These are phyloP conservation scores for Phytophthora nicotianae DNA, from an alignment of 352 stramenopile species.

Conservation along the genomic window DNA sequence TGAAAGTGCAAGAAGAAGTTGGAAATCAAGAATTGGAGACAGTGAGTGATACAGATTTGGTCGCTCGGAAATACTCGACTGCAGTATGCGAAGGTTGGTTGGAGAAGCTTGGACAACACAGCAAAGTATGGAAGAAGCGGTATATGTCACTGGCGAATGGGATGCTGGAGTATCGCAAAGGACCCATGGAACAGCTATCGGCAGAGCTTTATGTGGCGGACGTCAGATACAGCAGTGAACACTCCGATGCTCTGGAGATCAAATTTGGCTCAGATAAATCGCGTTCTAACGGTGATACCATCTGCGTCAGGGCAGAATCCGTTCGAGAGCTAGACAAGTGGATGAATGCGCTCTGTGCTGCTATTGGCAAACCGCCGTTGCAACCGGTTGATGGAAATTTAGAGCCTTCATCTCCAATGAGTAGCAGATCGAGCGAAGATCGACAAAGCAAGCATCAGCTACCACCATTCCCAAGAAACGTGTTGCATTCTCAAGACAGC, in stretches of 20 bases:
- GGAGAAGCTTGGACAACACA: conserved; percentile 52
- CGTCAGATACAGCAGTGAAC: conserved; percentile 47
- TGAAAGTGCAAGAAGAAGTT: conserved; percentile 5
- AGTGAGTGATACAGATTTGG: conserved; percentile 19
- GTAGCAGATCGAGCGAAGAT: conserved; percentile 4
- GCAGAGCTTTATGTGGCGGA: conserved; percentile 56
- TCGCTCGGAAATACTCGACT: conserved; percentile 28
- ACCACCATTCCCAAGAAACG: conserved; percentile 32
- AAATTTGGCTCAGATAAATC: conserved; percentile 58
- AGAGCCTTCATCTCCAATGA: conserved; percentile 8
- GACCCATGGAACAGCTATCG: conserved; percentile 49
- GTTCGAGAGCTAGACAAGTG: conserved; percentile 54
- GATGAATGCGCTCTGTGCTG: conserved; percentile 55
- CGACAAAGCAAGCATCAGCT: conserved; percentile 24
- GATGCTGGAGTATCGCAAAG: conserved; percentile 69
- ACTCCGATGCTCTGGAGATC: conserved; percentile 46
- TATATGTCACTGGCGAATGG: conserved; percentile 67
- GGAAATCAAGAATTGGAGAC: conserved; percentile 17
- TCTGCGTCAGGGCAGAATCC: conserved; percentile 57
- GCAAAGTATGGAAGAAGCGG: conserved; percentile 59
- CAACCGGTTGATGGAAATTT: neutral
- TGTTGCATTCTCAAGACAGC: conserved; percentile 11
- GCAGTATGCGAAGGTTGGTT: conserved; percentile 63
- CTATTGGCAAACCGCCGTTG: conserved; percentile 38
- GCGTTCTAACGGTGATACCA: conserved; percentile 21